Evolutionary conservation across 108 stramenopile genomes (phyloP), one percentile per base, ranked within the genome.

Genomic region (Cyclotella kingstonii): DNA sequence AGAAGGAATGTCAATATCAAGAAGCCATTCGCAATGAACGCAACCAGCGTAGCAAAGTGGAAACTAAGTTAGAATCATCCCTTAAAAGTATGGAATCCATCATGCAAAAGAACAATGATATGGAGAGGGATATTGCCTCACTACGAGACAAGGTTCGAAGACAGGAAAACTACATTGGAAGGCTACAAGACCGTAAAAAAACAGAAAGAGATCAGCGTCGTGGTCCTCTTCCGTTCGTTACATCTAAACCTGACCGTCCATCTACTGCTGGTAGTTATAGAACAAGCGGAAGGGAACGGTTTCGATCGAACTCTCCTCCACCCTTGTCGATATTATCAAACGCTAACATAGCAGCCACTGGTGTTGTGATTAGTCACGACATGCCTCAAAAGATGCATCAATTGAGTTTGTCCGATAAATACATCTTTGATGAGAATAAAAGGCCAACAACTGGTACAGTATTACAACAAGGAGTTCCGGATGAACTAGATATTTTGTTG

Each of bases 151-250:
- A 63, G 48, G 42, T 71, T 0, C 30, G 33, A 40, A 18, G 61
- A 31, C 61, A 63, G 48, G 62, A 71, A 34, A 63, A 71, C 18
- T 71, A 71, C 40, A 71, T 71, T 42, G 61, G 28, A 9, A 43
- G 52, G 51, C 42, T 71, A 21, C 70, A 71, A 29, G 50, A 68
- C 39, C 38, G 38, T 14, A 52, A 70, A 34, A 71, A 71, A 33
- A 53, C 55, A 33, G 51, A 71, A 21, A 30, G 63, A 40, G 56
- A 57, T 28, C 56, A 41, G 43, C 36, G 41, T 11, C 56, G 56
- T 1, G 56, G 30, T 17, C 6, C 56, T 3, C 14, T 29, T 1
- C 41, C 41, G 5, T 29, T 57, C 21, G 56, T 22, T 27, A 41
- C 30, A 4, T 57, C 56, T 3, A 57, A 29, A 29, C 25, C 26